These are phyloP conservation scores for Solanum paucissectum DNA, from an alignment of 257 asterid species.

Conservation along the genomic window DNA sequence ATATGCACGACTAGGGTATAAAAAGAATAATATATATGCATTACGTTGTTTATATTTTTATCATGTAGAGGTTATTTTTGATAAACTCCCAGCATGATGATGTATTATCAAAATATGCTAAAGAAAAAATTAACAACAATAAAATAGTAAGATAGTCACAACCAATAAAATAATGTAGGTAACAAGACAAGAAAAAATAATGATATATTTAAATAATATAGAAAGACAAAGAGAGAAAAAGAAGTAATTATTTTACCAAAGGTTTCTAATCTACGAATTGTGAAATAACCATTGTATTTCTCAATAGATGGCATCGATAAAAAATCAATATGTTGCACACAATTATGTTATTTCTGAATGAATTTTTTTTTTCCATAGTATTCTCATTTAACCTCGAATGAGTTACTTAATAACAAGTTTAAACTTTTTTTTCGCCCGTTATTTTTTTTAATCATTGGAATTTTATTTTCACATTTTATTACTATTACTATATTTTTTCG, in stretches of 20 bases:
- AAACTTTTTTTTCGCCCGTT: no score
- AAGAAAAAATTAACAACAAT: background rate
- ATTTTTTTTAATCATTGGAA: background rate
- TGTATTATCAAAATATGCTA: background rate
- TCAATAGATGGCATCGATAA: background rate
- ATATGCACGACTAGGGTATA: background rate
- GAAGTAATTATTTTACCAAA: no score
- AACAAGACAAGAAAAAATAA: background rate
- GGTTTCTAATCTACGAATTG: no score
- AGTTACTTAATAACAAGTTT: background rate
- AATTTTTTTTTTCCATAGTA: background rate
- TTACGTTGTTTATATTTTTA: background rate
- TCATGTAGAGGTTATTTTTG: background rate
- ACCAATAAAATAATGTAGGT: no score
- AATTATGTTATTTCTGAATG: background rate
- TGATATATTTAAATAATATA: no score
- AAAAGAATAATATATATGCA: background rate
- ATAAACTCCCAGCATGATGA: accelerated
- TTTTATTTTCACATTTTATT: background rate
- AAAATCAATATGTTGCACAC: background rate
- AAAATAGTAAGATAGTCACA: background rate
- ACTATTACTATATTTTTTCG: background rate
- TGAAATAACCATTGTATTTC: no score
- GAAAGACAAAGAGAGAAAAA: no score
- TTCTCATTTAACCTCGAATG: background rate